A percentile compares a stretch with the other conserved stretches of the same genome.
phyloP scores from a whole-genome alignment of 2,329 filamentous ascomycete species.

The Phaeosphaeriaceae sp. region DNA sequence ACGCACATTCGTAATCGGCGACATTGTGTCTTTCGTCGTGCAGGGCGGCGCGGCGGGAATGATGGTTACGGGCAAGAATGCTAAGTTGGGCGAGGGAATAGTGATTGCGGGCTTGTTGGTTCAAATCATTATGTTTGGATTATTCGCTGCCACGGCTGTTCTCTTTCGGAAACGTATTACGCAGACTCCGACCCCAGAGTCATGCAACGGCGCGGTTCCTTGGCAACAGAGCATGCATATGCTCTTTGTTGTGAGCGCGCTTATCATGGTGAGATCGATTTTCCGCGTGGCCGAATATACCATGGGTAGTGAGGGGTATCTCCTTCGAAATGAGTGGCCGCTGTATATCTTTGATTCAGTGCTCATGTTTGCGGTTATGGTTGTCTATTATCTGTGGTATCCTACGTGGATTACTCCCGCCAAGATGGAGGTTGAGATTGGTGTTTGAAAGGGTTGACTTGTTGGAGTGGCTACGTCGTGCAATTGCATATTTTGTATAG shows the following conservation, averaged over 20 bases:
- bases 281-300: slow-evolving; percentile 58
- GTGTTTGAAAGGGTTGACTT: no score
- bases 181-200: no score
- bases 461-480: no score
- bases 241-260: slow-evolving; percentile 51
- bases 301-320: slow-evolving; percentile 52
- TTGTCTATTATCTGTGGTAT: slow-evolving; percentile 33
- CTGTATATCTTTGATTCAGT: slow-evolving; percentile 56
- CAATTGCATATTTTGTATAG: no score
- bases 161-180: slow-evolving; percentile 34
- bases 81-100: slow-evolving; percentile 23
- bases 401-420: no score
- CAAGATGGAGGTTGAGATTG: no score
- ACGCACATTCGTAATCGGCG: slow-evolving; percentile 61
- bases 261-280: slow-evolving; percentile 58
- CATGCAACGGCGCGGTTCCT: no score
- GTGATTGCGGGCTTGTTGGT: slow-evolving; percentile 33
- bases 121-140: slow-evolving; percentile 31
- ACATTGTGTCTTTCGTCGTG: slow-evolving; percentile 59
- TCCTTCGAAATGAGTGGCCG: slow-evolving; percentile 53
- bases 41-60: slow-evolving; percentile 49
- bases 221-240: no score
- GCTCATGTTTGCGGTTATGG: slow-evolving; percentile 53
- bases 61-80: slow-evolving; percentile 25
- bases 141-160: slow-evolving; percentile 29